A percentile compares a stretch with the other conserved stretches of the same genome.
Conservation (phyloP, 305 asterid genomes). For the Solanum chacoense region DNA sequence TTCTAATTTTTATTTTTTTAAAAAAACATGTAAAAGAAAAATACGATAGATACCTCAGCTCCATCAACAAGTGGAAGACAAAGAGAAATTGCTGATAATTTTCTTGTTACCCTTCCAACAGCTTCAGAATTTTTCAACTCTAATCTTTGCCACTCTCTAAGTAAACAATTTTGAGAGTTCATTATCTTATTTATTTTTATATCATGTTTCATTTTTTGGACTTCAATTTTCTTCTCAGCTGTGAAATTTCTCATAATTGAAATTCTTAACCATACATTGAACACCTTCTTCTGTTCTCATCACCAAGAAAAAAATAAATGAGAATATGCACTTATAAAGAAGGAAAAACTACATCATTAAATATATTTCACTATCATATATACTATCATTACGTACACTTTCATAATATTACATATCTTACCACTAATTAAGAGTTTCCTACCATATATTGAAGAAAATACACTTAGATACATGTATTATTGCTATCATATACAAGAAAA, state of each 20-base stretch:
- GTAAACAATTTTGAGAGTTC: conserved; percentile 31
- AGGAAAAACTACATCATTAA: not conserved
- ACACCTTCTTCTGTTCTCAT: conserved; percentile 35
- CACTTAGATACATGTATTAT: not conserved
- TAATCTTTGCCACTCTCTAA: conserved; percentile 52
- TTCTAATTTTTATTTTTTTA: not conserved
- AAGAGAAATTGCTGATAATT: conserved; percentile 47
- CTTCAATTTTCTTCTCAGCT: conserved; percentile 25
- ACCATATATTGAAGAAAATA: not conserved
- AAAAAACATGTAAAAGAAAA: not conserved
- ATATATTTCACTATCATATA: not conserved
- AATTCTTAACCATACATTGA: conserved; percentile 40
- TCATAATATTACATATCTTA: no score
- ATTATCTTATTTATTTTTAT: conserved; percentile 26
- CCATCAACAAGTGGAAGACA: conserved; percentile 49
- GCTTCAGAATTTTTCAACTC: conserved; percentile 55
- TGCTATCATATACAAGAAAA: not conserved
- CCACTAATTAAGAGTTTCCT: not conserved
- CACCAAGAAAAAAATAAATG: not conserved
- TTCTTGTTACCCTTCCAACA: conserved; percentile 51
- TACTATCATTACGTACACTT: no score
- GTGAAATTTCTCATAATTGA: conserved; percentile 23
- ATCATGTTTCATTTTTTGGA: conserved; percentile 31
- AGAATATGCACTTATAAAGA: not conserved
- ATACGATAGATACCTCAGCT: conserved; percentile 28